A percentile compares a stretch with the other conserved stretches of the same genome.
Evolutionary conservation across 208 protist species (phyloP).

Genomic region (Vickermania spadyakhi): DNA sequence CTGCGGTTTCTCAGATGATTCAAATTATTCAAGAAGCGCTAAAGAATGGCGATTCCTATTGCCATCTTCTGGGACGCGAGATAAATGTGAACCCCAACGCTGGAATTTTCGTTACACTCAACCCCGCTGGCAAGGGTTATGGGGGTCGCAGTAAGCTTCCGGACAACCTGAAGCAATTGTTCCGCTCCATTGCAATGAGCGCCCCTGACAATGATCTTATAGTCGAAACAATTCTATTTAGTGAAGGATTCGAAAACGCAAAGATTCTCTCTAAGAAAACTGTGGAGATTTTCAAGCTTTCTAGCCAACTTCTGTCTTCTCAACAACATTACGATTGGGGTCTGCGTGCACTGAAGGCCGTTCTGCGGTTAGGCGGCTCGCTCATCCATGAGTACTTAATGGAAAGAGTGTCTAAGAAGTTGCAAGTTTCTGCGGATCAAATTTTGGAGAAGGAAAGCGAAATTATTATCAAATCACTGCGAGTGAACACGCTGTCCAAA

Average conservation of each 20-base stretch:
- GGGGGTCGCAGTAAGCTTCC: slow-evolving; percentile 97
- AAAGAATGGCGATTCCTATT: slow-evolving; percentile 78
- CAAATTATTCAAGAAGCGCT: slow-evolving; percentile 97
- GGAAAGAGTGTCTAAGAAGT: slow-evolving; percentile 66
- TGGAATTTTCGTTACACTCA: slow-evolving; percentile 98
- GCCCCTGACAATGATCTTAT: slow-evolving; percentile 97
- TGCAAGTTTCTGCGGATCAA: slow-evolving; percentile 40
- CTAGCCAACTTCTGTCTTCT: slow-evolving; percentile 90
- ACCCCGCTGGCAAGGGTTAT: slow-evolving; percentile 98
- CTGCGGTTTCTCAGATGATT: slow-evolving; percentile 98
- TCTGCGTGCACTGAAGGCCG: slow-evolving; percentile 96
- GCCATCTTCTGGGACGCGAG: slow-evolving; percentile 87
- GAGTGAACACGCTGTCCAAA: slow-evolving; percentile 98
- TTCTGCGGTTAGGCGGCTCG: slow-evolving; percentile 88
- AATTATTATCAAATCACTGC: slow-evolving; percentile 95
- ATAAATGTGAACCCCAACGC: slow-evolving; percentile 94
- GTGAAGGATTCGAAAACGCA: slow-evolving; percentile 95
- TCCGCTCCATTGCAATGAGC: slow-evolving; percentile 98
- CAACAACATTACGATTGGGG: slow-evolving; percentile 99
- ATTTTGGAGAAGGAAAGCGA: slow-evolving; percentile 84
- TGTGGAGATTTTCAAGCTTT: slow-evolving; percentile 92
- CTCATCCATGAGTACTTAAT: slow-evolving; percentile 85
- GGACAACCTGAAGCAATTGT: slow-evolving; percentile 98
- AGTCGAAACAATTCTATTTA: slow-evolving; percentile 96
- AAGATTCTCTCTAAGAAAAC: slow-evolving; percentile 90